Conservation (phyloP, 345 rosid genomes). For the Gossypium longicalyx region DNA sequence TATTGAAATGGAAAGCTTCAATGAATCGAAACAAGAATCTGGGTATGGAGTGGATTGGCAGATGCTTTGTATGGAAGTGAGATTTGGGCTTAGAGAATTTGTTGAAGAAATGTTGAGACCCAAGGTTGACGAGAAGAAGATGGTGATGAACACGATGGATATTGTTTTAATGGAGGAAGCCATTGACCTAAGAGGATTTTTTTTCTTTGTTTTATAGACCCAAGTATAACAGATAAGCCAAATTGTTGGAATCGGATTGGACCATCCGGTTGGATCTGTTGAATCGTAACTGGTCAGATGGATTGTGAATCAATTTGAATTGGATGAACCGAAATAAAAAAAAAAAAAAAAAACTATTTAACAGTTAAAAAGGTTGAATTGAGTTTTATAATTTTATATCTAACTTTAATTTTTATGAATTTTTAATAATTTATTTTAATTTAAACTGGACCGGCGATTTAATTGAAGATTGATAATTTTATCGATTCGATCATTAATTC, state of each 20-base stretch:
- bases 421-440: no score
- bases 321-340: no score
- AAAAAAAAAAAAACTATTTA: no score
- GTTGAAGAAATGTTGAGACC: slow-evolving; percentile 28
- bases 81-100: slow-evolving; percentile 29
- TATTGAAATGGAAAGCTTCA: slow-evolving; percentile 70
- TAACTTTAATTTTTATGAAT: no score
- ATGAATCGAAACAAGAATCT: slow-evolving; percentile 52
- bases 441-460: no score
- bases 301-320: no score
- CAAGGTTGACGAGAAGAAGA: slow-evolving; percentile 27
- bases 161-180: slow-evolving; percentile 28
- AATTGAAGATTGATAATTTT: no score
- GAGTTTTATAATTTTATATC: no score
- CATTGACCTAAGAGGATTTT: slow-evolving; percentile 25
- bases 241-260: background rate
- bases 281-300: no score
- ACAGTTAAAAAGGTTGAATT: no score
- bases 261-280: no score
- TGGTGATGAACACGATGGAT: slow-evolving; percentile 25
- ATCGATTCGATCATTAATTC: no score
- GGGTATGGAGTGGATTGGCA: slow-evolving; percentile 68
- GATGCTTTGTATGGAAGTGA: slow-evolving; percentile 34
- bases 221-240: background rate
- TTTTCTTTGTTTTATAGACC: background rate